Evolutionary conservation across 1,139 yeast species (phyloP).

Genomic region (Magnusiomyces sp.): DNA sequence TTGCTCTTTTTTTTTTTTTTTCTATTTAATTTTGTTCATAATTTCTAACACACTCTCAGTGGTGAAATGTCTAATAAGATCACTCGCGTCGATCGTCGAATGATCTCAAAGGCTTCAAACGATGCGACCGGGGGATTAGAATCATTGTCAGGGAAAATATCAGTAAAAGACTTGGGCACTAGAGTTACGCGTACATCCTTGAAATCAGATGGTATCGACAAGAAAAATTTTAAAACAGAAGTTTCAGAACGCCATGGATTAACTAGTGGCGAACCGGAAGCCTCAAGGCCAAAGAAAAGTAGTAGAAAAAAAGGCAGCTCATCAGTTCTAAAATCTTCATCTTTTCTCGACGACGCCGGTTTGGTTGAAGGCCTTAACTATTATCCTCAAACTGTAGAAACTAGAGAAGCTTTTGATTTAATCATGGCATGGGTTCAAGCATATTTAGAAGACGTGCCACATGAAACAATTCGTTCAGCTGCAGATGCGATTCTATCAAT

Average conservation of each 20-base stretch:
- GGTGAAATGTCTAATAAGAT: constrained; percentile 61
- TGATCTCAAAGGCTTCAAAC: constrained; percentile 36
- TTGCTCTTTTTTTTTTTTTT: not conserved
- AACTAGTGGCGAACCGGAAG: no score
- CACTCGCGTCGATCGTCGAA: constrained; percentile 47
- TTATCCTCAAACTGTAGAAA: constrained; percentile 43
- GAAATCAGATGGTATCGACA: constrained; percentile 7
- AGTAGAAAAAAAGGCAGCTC: constrained; percentile 12
- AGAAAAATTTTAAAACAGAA: constrained; percentile 5
- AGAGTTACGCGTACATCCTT: constrained; percentile 29
- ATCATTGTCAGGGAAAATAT: constrained; percentile 59
- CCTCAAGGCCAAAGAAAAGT: constrained; percentile 3
- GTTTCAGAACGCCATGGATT: not conserved
- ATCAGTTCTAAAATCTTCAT: not conserved
- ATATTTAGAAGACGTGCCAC: constrained; percentile 50
- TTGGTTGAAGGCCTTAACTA: constrained; percentile 38
- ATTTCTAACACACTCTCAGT: constrained; percentile 16
- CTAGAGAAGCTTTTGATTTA: constrained; percentile 38
- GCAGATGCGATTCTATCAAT: constrained; percentile 61
- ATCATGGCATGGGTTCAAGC: constrained; percentile 44
- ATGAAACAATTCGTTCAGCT: constrained; percentile 43
- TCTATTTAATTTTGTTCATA: no score
- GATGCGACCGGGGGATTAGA: constrained; percentile 57
- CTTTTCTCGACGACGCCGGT: not conserved
- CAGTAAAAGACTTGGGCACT: constrained; percentile 63